Conservation (phyloP, 805 yeast species). For the Yarrowia sp. region DNA sequence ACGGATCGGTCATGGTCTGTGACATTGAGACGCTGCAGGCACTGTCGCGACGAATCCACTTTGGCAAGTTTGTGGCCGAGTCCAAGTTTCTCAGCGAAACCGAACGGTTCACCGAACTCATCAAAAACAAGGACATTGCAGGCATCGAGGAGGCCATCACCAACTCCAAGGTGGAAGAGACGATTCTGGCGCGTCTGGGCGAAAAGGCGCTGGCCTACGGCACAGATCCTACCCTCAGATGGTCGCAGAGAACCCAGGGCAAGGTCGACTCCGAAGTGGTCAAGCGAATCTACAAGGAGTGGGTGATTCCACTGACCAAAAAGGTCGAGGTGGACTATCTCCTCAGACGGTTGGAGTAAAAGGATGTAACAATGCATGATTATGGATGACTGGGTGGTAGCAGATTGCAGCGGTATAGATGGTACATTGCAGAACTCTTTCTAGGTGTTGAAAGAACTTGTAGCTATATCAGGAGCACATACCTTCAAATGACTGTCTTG, state of each 20-base stretch:
- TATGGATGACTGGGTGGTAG: no score
- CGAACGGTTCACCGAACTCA: constrained; percentile 67
- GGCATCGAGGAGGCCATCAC: constrained; percentile 86
- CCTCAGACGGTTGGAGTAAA: constrained; percentile 71
- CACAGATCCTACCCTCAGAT: constrained; percentile 79
- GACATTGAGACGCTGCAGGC: constrained; percentile 91
- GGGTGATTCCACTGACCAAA: constrained; percentile 92
- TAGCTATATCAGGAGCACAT: no score
- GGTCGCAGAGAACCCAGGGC: constrained; percentile 67
- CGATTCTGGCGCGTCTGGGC: constrained; percentile 76
- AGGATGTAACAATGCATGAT: no score
- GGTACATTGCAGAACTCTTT: no score
- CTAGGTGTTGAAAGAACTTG: no score
- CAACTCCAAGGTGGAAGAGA: constrained; percentile 83
- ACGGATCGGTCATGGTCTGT: constrained; percentile 82
- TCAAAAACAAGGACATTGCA: constrained; percentile 65
- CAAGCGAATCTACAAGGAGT: constrained; percentile 82
- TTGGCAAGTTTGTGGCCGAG: constrained; percentile 97
- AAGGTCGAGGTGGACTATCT: constrained; percentile 94
- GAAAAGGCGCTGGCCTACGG: constrained; percentile 88
- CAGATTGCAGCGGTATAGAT: no score
- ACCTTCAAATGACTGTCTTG: no score
- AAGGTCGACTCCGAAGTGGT: constrained; percentile 83
- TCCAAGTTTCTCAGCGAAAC: constrained; percentile 80
- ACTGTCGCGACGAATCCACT: constrained; percentile 89